phyloP scores from a whole-genome alignment of 306 rosid genomes.

The Malus asiatica region DNA sequence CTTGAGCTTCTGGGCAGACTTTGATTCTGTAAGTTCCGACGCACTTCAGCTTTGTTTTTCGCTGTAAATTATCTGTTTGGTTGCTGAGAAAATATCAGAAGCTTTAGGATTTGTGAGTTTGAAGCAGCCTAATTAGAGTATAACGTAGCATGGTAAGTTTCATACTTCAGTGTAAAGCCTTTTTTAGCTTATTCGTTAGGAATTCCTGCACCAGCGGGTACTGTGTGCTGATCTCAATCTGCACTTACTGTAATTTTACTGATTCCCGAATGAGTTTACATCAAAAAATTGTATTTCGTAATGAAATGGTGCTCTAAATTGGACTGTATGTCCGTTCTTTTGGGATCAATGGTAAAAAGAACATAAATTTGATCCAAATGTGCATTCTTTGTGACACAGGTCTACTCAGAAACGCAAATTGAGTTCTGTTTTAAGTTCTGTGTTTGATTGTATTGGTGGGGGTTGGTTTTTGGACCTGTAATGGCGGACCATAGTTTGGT shows the following conservation, averaged over 20 bases:
- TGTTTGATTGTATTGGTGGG: neutral
- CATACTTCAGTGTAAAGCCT: neutral
- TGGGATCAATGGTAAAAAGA: neutral
- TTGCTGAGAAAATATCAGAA: neutral
- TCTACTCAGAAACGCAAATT: neutral
- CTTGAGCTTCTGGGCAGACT: slow-evolving; percentile 3
- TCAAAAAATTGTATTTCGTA: neutral
- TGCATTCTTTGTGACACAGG: slow-evolving; percentile 9
- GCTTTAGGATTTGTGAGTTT: neutral
- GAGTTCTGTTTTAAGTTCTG: slow-evolving; percentile 1
- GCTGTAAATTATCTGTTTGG: neutral
- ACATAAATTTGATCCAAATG: neutral
- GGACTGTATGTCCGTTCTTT: neutral
- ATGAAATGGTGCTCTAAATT: neutral
- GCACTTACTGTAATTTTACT: neutral
- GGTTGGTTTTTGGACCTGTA: neutral
- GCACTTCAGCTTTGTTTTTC: neutral
- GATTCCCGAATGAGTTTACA: neutral
- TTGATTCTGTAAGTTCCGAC: slow-evolving; percentile 11
- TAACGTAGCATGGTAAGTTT: neutral
- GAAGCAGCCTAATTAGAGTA: neutral
- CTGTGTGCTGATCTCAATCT: neutral
- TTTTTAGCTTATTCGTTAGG: neutral
- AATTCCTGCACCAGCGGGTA: neutral
- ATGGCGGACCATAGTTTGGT: slow-evolving; percentile 28